These are phyloP conservation scores for Umbelopsis sp. DNA, from an alignment of 192 early-diverging fungal genomes.

Conservation along the genomic window DNA sequence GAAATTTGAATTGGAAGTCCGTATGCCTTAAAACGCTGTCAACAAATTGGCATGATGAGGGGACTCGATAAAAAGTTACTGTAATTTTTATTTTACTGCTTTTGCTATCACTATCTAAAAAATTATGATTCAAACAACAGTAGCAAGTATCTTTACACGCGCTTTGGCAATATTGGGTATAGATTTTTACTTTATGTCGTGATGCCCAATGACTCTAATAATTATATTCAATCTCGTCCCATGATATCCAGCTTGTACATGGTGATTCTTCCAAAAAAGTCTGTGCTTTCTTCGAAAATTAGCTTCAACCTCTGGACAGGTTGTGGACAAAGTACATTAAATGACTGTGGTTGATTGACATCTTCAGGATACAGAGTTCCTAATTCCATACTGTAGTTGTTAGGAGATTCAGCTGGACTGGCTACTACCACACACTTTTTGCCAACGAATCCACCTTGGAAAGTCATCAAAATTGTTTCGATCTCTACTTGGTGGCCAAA, in stretches of 20 bases:
- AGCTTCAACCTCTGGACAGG: slow-evolving; percentile 55
- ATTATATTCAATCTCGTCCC: slow-evolving; percentile 32
- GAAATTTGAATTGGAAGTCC: neutral
- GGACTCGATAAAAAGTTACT: no score
- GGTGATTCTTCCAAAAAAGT: slow-evolving; percentile 85
- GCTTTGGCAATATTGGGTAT: neutral
- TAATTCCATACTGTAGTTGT: slow-evolving; percentile 41
- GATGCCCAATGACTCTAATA: neutral
- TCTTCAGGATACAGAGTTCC: slow-evolving; percentile 74
- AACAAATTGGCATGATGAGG: neutral
- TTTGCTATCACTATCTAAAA: no score
- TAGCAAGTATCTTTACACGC: no score
- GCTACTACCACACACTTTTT: slow-evolving; percentile 63
- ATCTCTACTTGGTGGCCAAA: slow-evolving; percentile 55
- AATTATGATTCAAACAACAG: no score
- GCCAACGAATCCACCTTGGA: slow-evolving; percentile 90
- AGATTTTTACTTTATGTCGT: neutral
- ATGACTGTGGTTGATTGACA: slow-evolving; percentile 64
- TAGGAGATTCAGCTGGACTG: slow-evolving; percentile 27
- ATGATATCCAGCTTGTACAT: slow-evolving; percentile 74
- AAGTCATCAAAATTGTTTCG: slow-evolving; percentile 57
- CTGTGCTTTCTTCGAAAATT: slow-evolving; percentile 73
- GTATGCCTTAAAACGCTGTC: neutral
- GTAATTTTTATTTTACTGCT: no score
- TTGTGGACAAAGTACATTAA: slow-evolving; percentile 10